Evolutionary conservation across 1,139 yeast species (phyloP).

Genomic region (Saccharomyces pastorianus): DNA sequence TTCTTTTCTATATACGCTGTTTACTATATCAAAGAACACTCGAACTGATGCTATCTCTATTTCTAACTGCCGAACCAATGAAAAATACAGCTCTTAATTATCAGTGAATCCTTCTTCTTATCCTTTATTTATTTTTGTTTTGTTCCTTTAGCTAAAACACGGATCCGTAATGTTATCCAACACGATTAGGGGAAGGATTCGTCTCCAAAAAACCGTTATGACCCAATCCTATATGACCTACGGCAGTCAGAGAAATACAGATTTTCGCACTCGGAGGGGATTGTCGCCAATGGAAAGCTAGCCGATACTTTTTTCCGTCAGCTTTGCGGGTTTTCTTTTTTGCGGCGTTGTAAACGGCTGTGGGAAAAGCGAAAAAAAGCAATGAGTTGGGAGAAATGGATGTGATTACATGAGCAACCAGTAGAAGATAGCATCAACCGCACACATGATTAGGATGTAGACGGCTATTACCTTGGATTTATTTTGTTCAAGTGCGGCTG

Average conservation of each 20-base stretch:
- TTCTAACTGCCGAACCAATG: background rate
- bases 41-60: background rate
- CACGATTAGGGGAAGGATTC: background rate
- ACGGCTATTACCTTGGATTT: constrained; percentile 9
- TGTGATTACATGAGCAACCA: constrained; percentile 7
- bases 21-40: background rate
- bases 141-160: background rate
- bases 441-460: constrained; percentile 13
- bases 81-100: background rate
- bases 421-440: constrained; percentile 9
- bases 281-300: background rate
- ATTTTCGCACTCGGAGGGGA: background rate
- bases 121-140: background rate
- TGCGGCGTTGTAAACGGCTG: constrained; percentile 4
- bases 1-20: constrained; percentile 1
- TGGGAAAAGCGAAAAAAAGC: background rate
- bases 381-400: background rate
- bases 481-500: background rate
- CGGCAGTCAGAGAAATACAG: background rate
- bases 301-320: background rate
- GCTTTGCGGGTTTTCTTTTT: constrained; percentile 2
- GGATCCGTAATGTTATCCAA: background rate
- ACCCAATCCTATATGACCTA: background rate
- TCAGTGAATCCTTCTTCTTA: background rate
- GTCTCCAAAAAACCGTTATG: background rate